These are phyloP conservation scores for Rhizomucor pusillus DNA, from an alignment of 371 early-diverging fungal genomes.

Conservation along the genomic window DNA sequence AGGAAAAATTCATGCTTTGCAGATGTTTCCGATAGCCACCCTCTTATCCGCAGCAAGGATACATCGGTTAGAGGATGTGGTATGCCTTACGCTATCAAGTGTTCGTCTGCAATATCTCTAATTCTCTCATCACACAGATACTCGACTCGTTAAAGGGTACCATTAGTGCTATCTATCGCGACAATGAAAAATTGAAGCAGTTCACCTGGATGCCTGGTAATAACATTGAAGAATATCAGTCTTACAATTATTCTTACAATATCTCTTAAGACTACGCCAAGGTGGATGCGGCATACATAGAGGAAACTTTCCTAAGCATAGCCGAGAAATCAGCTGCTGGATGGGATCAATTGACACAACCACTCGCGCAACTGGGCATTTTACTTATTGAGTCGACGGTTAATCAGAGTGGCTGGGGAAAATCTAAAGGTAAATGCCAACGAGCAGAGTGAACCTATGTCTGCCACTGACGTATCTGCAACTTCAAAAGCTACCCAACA, in stretches of 20 bases:
- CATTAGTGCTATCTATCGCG: conserved; percentile 47
- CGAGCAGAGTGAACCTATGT: not conserved
- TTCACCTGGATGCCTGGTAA: conserved; percentile 53
- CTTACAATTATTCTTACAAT: no score
- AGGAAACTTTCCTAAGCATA: conserved; percentile 15
- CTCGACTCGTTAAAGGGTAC: conserved; percentile 51
- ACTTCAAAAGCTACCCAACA: not conserved
- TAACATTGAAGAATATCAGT: not conserved
- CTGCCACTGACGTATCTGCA: conserved; percentile 7
- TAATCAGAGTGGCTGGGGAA: conserved; percentile 21
- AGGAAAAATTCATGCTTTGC: conserved; percentile 37
- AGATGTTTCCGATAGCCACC: conserved; percentile 54
- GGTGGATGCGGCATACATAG: conserved; percentile 9
- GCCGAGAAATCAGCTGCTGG: conserved; percentile 51
- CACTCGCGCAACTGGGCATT: conserved; percentile 53
- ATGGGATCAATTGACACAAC: conserved; percentile 64
- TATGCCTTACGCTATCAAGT: conserved; percentile 9
- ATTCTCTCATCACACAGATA: conserved; percentile 18
- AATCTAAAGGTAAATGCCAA: conserved; percentile 1
- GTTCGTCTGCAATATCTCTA: not conserved
- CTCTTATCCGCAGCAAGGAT: conserved; percentile 58
- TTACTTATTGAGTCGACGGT: conserved; percentile 50
- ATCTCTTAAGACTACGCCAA: conserved; percentile 16
- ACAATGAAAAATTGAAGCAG: conserved; percentile 45
- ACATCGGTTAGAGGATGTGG: conserved; percentile 56